Evolutionary conservation across 495 filamentous ascomycete species (phyloP).

Genomic region (Penicillium manginii): DNA sequence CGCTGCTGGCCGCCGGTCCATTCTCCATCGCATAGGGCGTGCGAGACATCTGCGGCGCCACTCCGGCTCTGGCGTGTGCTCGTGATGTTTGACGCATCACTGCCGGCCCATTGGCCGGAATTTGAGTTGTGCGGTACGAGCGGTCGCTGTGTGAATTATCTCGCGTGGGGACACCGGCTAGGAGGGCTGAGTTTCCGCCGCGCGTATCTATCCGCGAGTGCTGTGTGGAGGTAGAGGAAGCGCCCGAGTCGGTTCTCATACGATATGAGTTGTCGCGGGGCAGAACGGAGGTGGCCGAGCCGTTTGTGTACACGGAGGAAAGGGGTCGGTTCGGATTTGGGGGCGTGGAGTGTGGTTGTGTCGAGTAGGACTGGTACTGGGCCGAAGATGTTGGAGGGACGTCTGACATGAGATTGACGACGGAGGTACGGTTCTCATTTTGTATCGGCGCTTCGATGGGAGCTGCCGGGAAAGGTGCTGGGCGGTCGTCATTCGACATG

Average conservation of each 20-base stretch:
- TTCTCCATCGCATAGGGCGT: conserved; percentile 66
- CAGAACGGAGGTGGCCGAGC: conserved; percentile 38
- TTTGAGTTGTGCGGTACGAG: conserved; percentile 63
- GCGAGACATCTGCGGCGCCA: conserved; percentile 59
- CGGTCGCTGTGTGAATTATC: conserved; percentile 74
- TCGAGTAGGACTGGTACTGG: conserved; percentile 42
- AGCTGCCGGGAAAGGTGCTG: conserved; percentile 27
- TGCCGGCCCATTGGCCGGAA: conserved; percentile 57
- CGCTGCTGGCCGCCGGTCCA: conserved; percentile 69
- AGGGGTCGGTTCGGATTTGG: conserved; percentile 53
- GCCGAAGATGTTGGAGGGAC: conserved; percentile 25
- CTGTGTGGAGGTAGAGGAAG: conserved; percentile 60
- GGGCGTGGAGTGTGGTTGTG: conserved; percentile 46
- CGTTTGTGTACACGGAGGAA: conserved; percentile 58
- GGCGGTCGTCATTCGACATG: conserved; percentile 20
- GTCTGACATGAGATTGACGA: conserved; percentile 28
- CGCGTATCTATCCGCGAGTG: conserved; percentile 63
- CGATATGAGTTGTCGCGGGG: conserved; percentile 58
- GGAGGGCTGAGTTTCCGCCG: conserved; percentile 61
- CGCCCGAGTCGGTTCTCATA: conserved; percentile 65
- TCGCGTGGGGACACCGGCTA: conserved; percentile 65
- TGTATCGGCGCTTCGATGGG: conserved; percentile 24
- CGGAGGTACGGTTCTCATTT: conserved; percentile 36
- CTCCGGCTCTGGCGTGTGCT: conserved; percentile 46
- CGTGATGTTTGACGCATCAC: conserved; percentile 54